phyloP scores from a whole-genome alignment of 148 eudicot genomes.

The Mesembryanthemum crystallinum region DNA sequence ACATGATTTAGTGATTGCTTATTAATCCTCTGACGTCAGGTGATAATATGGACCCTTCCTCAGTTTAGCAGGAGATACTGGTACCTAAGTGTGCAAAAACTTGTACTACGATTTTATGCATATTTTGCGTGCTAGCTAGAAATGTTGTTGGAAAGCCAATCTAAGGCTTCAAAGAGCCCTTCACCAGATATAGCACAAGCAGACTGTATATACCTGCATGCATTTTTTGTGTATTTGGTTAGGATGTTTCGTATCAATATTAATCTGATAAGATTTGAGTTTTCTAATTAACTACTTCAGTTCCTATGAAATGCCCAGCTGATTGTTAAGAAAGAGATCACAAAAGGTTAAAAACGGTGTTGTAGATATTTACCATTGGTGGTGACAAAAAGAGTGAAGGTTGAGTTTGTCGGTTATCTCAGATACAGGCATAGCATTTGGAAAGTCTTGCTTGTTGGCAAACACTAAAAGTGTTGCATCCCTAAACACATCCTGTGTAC shows the following conservation, averaged over 20 bases:
- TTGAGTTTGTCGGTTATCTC: slow-evolving; percentile 66
- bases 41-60: too few species aligned
- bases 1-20: too few species aligned
- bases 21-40: too few species aligned
- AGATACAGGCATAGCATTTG: slow-evolving; percentile 62
- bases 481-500: slow-evolving; percentile 33
- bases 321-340: too few species aligned
- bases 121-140: slow-evolving; percentile 22
- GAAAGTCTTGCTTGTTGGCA: slow-evolving; percentile 75
- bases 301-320: too few species aligned
- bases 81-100: too few species aligned
- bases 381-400: slow-evolving; percentile 55
- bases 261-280: neutral
- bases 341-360: neutral
- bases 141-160: slow-evolving; percentile 37
- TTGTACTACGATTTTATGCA: too few species aligned
- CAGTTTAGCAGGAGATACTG: too few species aligned
- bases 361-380: slow-evolving; percentile 27
- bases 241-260: neutral
- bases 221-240: neutral
- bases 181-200: slow-evolving; percentile 41
- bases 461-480: slow-evolving; percentile 42
- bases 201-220: slow-evolving; percentile 35
- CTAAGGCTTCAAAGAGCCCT: slow-evolving; percentile 39
- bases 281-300: too few species aligned